A percentile compares a stretch with the other conserved stretches of the same genome.
These are phyloP conservation scores for Acanthochlamys bracteata DNA, from an alignment of 106 monocot species.

Conservation along the genomic window DNA sequence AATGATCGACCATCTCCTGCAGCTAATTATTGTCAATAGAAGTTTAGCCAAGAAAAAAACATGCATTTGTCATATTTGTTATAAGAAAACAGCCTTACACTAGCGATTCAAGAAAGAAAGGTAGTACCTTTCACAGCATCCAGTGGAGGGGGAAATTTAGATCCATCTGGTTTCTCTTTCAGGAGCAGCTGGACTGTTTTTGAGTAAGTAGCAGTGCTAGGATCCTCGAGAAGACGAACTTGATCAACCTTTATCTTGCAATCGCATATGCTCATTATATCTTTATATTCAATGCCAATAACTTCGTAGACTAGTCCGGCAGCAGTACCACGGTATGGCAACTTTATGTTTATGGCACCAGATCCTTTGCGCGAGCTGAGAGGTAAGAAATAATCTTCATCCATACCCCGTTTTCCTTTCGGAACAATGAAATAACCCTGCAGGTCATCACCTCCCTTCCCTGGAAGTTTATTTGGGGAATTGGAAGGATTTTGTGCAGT, in stretches of 20 bases:
- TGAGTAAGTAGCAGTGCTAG: slow-evolving; percentile 57
- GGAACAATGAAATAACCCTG: slow-evolving; percentile 69
- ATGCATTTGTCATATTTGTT: too few species aligned
- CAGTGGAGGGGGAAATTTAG: slow-evolving; percentile 62
- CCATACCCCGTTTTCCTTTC: slow-evolving; percentile 79
- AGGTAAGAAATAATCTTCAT: slow-evolving; percentile 68
- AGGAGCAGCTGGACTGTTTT: slow-evolving; percentile 82
- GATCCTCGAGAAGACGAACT: slow-evolving; percentile 80
- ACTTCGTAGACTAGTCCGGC: slow-evolving; percentile 71
- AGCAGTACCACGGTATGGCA: slow-evolving; percentile 67
- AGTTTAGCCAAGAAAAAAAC: too few species aligned
- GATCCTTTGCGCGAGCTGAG: slow-evolving; percentile 52
- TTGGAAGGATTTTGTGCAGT: slow-evolving; percentile 26
- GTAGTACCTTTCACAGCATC: slow-evolving; percentile 82
- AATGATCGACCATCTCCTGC: too few species aligned
- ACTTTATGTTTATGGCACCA: slow-evolving; percentile 67
- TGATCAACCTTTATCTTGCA: slow-evolving; percentile 85
- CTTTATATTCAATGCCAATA: slow-evolving; percentile 57
- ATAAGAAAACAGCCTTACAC: too few species aligned
- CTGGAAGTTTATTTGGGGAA: slow-evolving; percentile 23
- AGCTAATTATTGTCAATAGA: too few species aligned
- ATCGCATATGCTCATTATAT: slow-evolving; percentile 67
- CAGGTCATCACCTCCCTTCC: slow-evolving; percentile 29
- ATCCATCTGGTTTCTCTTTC: slow-evolving; percentile 33
- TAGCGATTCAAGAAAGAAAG: too few species aligned